A percentile compares a stretch with the other conserved stretches of the same genome.
Conservation (phyloP, 2,329 filamentous ascomycete genomes). For the Cordyceps tenuipes region DNA sequence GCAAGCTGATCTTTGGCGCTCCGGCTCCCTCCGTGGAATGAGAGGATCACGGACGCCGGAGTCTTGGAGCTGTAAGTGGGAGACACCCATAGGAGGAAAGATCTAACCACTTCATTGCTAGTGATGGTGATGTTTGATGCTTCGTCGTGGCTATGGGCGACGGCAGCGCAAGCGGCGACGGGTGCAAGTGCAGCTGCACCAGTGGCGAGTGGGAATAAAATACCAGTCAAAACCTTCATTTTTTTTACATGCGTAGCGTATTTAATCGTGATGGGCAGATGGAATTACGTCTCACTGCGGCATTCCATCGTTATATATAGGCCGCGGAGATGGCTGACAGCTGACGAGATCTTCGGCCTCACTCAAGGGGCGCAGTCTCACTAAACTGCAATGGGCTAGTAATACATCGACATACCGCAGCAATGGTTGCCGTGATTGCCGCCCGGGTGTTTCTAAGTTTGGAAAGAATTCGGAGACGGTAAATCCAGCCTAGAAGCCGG, state of each 20-base stretch:
- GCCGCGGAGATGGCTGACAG: background rate
- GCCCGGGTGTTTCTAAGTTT: background rate
- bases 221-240: background rate
- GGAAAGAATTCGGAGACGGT: background rate
- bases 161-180: too few relatives aligned
- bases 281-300: background rate
- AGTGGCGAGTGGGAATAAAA: background rate
- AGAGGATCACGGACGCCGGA: slow-evolving; percentile 31
- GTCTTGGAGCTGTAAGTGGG: slow-evolving; percentile 21
- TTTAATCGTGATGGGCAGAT: background rate
- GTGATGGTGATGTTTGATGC: slow-evolving; percentile 10
- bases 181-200: background rate
- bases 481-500: background rate
- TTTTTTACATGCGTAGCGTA: background rate
- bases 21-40: slow-evolving; percentile 34
- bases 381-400: too few relatives aligned
- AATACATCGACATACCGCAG: too few relatives aligned
- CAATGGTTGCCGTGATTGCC: background rate
- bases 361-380: too few relatives aligned
- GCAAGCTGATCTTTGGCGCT: slow-evolving; percentile 27
- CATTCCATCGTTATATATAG: background rate
- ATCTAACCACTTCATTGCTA: slow-evolving; percentile 15
- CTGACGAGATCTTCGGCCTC: too few relatives aligned
- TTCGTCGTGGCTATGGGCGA: background rate
- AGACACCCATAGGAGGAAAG: slow-evolving; percentile 30